Conservation (phyloP, 202 grass and related monocot species). For the Zoysia matrella region DNA sequence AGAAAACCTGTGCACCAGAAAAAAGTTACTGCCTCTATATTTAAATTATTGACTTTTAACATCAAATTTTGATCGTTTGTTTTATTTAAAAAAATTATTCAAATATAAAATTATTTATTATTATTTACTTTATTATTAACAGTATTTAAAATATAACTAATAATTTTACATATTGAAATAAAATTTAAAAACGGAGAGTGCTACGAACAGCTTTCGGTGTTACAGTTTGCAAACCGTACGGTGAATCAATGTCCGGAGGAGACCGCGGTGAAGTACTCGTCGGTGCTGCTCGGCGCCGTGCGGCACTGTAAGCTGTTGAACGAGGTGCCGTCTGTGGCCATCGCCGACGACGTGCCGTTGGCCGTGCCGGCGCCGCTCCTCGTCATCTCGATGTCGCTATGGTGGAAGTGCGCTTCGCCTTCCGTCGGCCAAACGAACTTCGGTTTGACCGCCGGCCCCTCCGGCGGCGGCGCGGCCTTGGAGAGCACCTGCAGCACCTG, state of each 20-base stretch:
- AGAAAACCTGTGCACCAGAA: no score
- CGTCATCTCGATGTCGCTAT: conserved; percentile 35
- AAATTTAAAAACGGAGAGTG: no score
- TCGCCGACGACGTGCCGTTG: conserved; percentile 7
- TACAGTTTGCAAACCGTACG: no score
- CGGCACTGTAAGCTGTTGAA: conserved; percentile 12
- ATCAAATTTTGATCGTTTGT: no score
- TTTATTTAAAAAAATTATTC: no score
- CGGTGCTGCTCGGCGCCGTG: conserved; percentile 15
- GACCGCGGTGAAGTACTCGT: conserved; percentile 30
- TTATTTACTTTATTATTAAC: no score
- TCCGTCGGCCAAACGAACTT: conserved; percentile 61
- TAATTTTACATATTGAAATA: no score
- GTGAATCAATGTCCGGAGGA: conserved; percentile 43
- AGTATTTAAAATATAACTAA: no score
- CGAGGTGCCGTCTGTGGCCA: background rate
- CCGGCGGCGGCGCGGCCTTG: conserved; percentile 41
- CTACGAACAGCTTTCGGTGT: no score
- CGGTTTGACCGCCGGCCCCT: conserved; percentile 44
- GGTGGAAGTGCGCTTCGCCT: conserved; percentile 22
- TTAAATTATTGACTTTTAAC: no score
- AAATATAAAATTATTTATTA: no score
- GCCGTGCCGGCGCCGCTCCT: background rate
- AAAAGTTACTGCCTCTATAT: no score
- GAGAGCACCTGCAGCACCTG: conserved; percentile 55